phyloP scores from a whole-genome alignment of 371 early-diverging fungal genomes.

The Circinella umbellata region DNA sequence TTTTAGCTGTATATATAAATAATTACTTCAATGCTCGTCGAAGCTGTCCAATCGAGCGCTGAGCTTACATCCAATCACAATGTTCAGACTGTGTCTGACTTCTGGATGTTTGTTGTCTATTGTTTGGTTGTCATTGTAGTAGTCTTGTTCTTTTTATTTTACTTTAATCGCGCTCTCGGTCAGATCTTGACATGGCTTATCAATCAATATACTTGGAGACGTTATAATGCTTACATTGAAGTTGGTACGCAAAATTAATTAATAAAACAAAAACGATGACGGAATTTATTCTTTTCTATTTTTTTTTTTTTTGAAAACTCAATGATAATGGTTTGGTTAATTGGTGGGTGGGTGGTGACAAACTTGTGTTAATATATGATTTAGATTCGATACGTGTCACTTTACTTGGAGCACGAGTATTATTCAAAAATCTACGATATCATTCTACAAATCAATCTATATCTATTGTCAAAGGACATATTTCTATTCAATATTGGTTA shows the following conservation, averaged over 20 bases:
- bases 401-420: conserved; percentile 77
- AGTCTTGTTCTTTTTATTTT: conserved; percentile 80
- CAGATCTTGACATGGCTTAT: conserved; percentile 66
- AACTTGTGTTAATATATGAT: neutral
- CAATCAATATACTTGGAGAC: conserved; percentile 76
- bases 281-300: neutral
- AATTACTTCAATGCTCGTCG: neutral
- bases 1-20: neutral
- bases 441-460: conserved; percentile 77
- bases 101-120: conserved; percentile 71
- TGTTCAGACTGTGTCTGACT: conserved; percentile 38
- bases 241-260: conserved; percentile 57
- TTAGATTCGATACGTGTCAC: conserved; percentile 81
- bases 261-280: neutral
- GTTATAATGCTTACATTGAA: conserved; percentile 72
- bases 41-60: neutral
- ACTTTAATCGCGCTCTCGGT: conserved; percentile 74
- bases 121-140: conserved; percentile 73
- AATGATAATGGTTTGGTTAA: neutral
- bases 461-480: conserved; percentile 76
- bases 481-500: conserved; percentile 82
- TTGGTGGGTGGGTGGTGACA: too few relatives aligned
- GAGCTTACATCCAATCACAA: conserved; percentile 17
- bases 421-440: conserved; percentile 82
- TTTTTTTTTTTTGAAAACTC: neutral